Percentiles rank a stretch among this genome's conserved stretches.
phyloP scores from a whole-genome alignment of 305 asterid species.

The Fraxinus dipetala region DNA sequence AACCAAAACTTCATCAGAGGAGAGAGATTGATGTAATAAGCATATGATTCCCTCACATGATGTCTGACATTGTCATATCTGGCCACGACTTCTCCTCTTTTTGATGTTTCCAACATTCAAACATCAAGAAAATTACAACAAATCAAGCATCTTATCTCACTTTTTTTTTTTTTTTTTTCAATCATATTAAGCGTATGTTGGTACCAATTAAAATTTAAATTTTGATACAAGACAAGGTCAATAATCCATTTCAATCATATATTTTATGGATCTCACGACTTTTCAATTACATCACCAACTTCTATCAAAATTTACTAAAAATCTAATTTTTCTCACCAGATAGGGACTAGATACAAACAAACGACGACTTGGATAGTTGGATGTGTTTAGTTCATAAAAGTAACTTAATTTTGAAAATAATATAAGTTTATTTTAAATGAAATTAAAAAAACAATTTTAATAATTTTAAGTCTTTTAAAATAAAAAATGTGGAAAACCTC shows the following conservation, averaged over 20 bases:
- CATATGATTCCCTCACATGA: constrained; percentile 32
- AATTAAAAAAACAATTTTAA: background rate
- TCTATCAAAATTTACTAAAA: too few relatives aligned
- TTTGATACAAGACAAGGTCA: too few relatives aligned
- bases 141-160: background rate
- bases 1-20: background rate
- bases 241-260: too few relatives aligned
- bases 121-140: constrained; percentile 25
- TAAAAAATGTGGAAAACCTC: constrained; percentile 20
- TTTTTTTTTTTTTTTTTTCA: too few relatives aligned
- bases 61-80: constrained; percentile 38
- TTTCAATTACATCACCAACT: too few relatives aligned
- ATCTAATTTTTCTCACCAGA: too few relatives aligned
- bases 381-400: background rate
- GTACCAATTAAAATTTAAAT: too few relatives aligned
- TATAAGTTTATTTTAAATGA: background rate
- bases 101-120: constrained; percentile 44
- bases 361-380: too few relatives aligned
- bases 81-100: constrained; percentile 42
- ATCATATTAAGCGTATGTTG: too few relatives aligned
- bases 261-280: too few relatives aligned
- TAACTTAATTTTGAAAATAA: background rate
- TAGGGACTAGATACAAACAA: too few relatives aligned
- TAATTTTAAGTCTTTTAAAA: background rate
- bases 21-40: background rate